Evolutionary conservation across 2,329 filamentous ascomycete genomes (phyloP), one percentile per base, ranked within the genome.

Genomic region (Aureobasidium vineae): DNA sequence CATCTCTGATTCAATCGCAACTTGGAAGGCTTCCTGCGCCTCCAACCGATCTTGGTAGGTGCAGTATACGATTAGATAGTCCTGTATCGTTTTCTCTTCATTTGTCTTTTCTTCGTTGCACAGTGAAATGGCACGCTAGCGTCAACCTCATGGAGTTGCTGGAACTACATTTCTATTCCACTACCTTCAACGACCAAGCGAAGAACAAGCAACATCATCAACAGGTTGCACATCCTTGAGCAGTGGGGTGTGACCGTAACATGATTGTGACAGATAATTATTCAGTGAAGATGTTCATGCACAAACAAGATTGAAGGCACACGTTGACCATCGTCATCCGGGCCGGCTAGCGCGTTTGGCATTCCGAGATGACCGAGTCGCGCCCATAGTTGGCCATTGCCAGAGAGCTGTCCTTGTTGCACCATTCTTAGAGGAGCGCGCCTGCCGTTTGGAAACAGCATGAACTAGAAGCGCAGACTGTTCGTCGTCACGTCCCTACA

Each of bases 1-100:
- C 89, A 96, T 90, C 91, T 97, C 94, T 98, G 94, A 98, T 78
- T 83, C 49, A 49, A 57, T 40, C 15, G 19, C 28, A 31, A 66
- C 66, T 86, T 87, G 85, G 84, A 84, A 83, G 82, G 78, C 75
- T 67, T 36, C 52, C 63, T 56, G 38, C 26, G 31, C 49, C 23
- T 49, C 56, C 63, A 36, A 38, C 53, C 15, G 15, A 43, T 28
- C 28, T 33, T 49, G 63, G 33, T 33, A 28, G 41, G 63, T 31
- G 41, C 23, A 19, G 33, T 26, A 28, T 33, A 50, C 10, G n/a
- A 19, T 28, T 57, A 57, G n/a, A 59, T 66, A 57, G 52, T 38
- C 26, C 26, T 40, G 33, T 57, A 60, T 40, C 19, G n/a, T 43
- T 52, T 40, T 40, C 21, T 66, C 28, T 56, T 23, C 41, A 61